These are phyloP conservation scores for Ogataea allantospora DNA, from an alignment of 805 yeast genomes.

Conservation along the genomic window DNA sequence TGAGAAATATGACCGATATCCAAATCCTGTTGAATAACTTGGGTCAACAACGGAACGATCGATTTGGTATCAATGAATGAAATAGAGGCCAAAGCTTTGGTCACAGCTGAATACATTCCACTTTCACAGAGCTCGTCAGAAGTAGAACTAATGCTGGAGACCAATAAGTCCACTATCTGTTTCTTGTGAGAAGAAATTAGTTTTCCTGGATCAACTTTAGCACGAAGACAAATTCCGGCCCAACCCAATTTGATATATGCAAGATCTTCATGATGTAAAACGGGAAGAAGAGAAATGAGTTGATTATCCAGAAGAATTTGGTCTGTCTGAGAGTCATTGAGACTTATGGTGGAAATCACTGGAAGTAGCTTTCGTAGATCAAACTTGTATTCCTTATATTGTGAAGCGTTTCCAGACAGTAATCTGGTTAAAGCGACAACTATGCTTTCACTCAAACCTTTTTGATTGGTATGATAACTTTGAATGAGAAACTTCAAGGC, in stretches of 20 bases:
- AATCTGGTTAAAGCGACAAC: slow-evolving; percentile 40
- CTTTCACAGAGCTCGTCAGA: slow-evolving; percentile 33
- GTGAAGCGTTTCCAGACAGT: slow-evolving; percentile 16
- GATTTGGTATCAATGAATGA: slow-evolving; percentile 60
- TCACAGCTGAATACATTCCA: slow-evolving; percentile 51
- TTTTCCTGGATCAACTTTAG: slow-evolving; percentile 61
- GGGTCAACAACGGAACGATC: slow-evolving; percentile 50
- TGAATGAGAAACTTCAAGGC: slow-evolving; percentile 34
- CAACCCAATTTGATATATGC: slow-evolving; percentile 52
- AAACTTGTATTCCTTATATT: slow-evolving; percentile 24
- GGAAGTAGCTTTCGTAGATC: slow-evolving; percentile 31
- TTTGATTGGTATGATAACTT: slow-evolving; percentile 37
- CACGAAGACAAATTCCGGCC: slow-evolving; percentile 69
- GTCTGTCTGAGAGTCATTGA: slow-evolving; percentile 22
- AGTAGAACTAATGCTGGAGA: slow-evolving; percentile 14
- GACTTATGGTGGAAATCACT: slow-evolving; percentile 39
- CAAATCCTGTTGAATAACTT: slow-evolving; percentile 44
- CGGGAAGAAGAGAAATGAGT: slow-evolving; percentile 40
- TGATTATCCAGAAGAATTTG: slow-evolving; percentile 29
- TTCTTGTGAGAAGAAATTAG: slow-evolving; percentile 38
- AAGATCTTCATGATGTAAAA: slow-evolving; percentile 44
- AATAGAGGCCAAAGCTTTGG: slow-evolving; percentile 45
- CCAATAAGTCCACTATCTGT: slow-evolving; percentile 27
- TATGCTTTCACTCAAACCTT: slow-evolving; percentile 42
- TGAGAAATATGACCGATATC: slow-evolving; percentile 33